Conservation (phyloP, 164 flowering plant species). For the Aristolochia fimbriata region DNA sequence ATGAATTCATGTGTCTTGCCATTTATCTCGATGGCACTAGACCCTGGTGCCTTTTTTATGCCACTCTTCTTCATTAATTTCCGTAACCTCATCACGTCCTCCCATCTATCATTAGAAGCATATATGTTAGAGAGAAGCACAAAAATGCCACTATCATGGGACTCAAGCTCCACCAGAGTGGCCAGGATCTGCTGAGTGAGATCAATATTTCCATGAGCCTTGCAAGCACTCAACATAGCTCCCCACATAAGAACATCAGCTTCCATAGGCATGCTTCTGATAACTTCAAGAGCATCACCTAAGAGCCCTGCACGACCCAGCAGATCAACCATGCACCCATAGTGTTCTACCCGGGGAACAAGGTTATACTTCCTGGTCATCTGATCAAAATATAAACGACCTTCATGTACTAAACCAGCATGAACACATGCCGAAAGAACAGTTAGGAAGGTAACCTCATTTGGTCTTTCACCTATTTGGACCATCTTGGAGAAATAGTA, state of each 20-base stretch:
- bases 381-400: conserved; percentile 21
- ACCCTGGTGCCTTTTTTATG: conserved; percentile 39
- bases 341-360: conserved; percentile 38
- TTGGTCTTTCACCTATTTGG: conserved; percentile 21
- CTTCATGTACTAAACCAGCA: conserved; percentile 48
- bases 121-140: conserved; percentile 43
- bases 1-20: conserved; percentile 36
- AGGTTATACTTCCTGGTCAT: conserved; percentile 25
- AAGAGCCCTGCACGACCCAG: conserved; percentile 42
- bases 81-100: conserved; percentile 35
- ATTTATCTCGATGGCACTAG: conserved; percentile 40
- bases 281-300: conserved; percentile 33
- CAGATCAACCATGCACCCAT: conserved; percentile 53
- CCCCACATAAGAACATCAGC: conserved; percentile 52
- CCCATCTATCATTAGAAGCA: conserved; percentile 41
- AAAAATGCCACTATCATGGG: conserved; percentile 39
- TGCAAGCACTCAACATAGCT: conserved; percentile 46
- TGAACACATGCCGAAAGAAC: conserved; percentile 47
- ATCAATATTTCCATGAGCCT: conserved; percentile 23
- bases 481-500: conserved; percentile 26
- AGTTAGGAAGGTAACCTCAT: conserved; percentile 45
- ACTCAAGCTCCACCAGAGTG: conserved; percentile 22
- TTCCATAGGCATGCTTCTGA: conserved; percentile 32
- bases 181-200: conserved; percentile 21
- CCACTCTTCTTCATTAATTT: conserved; percentile 38